Evolutionary conservation across 345 rosid genomes (phyloP), one percentile per base, ranked within the genome.

Genomic region (Corchorus olitorius): DNA sequence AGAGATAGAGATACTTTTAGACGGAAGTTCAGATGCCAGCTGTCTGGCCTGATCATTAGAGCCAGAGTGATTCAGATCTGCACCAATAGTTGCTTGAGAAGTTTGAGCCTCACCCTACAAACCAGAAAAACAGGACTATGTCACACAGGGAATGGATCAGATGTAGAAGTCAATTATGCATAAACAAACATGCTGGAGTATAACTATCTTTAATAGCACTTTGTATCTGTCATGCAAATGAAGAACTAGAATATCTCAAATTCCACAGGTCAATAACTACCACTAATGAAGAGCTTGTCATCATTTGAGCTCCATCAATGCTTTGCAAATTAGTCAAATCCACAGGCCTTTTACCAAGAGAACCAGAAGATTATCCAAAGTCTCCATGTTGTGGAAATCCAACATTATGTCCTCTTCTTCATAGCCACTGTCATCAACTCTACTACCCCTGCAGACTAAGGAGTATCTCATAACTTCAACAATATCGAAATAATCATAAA

Each of bases 391-490:
- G 72, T 68, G 76, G 37, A 86, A 80, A 83, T 93, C 92, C 82
- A 89, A 81, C n/a, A n/a, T 27, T 68, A 84, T 84, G 55, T 92
- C n/a, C n/a, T n/a, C n/a, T n/a, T 91, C 97, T 33, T 86, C 89
- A 77, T 81, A 88, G 56, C 97, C 98, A 85, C 97, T 84, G 81
- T 92, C 97, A 78, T 91, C 99, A 58, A 85, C 62, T 65, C 70
- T 79, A 66, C 69, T 69, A 77, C 87, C 89, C 82, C 90, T 83
- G 73, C 59, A 77, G 74, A 97, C 99, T 15, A 98, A 87, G 41
- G 98, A 92, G 80, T 79, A 97, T 78, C 93, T 87, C 65, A 92
- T 83, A 85, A 94, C 98, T 81, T 94, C 98, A 56, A 94, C 99
- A 53, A 85, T 67, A 76, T 88, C 94, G 67, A 77, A 78, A 81